Percentiles rank a stretch among this genome's conserved stretches.
Evolutionary conservation across 768 basidiomycete genomes (phyloP).

Genomic region (Macrolepiota dolichaula): DNA sequence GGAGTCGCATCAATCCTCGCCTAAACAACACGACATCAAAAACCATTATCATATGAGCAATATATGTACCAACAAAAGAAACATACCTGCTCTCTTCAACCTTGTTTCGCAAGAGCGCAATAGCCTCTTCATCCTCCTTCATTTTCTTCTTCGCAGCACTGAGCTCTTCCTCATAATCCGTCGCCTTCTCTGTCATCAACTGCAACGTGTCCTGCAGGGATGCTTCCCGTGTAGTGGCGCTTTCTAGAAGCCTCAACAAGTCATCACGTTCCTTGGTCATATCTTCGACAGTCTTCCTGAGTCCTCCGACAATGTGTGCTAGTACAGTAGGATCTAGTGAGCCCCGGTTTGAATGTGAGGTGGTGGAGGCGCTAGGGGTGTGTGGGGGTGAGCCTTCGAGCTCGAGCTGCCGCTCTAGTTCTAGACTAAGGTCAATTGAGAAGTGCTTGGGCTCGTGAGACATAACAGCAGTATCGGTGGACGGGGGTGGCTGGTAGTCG

Average conservation of each 20-base stretch:
- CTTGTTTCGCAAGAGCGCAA: conserved; percentile 71
- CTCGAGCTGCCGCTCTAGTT: conserved; percentile 75
- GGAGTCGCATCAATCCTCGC: conserved; percentile 83
- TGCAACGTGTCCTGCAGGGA: conserved; percentile 61
- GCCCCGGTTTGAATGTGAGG: conserved; percentile 25
- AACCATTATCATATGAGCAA: not conserved
- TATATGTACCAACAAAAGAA: conserved; percentile 13
- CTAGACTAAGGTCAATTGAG: conserved; percentile 78
- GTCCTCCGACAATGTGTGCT: conserved; percentile 70
- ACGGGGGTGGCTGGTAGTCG: not conserved
- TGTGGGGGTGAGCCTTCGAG: conserved; percentile 58
- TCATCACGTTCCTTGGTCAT: conserved; percentile 73
- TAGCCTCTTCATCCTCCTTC: conserved; percentile 76
- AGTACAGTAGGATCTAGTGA: conserved; percentile 75
- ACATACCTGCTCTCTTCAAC: conserved; percentile 83
- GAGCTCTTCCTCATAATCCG: conserved; percentile 54
- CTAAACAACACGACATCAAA: conserved; percentile 31
- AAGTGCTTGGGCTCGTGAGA: conserved; percentile 26
- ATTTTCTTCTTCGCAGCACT: conserved; percentile 45
- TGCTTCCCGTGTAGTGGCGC: conserved; percentile 51
- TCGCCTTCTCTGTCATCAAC: conserved; percentile 64
- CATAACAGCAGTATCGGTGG: not conserved
- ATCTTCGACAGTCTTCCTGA: conserved; percentile 61
- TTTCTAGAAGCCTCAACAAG: conserved; percentile 47
- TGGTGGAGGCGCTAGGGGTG: conserved; percentile 22